Evolutionary conservation across 2,329 filamentous ascomycete species (phyloP).

Genomic region (Aureobasidium lini): DNA sequence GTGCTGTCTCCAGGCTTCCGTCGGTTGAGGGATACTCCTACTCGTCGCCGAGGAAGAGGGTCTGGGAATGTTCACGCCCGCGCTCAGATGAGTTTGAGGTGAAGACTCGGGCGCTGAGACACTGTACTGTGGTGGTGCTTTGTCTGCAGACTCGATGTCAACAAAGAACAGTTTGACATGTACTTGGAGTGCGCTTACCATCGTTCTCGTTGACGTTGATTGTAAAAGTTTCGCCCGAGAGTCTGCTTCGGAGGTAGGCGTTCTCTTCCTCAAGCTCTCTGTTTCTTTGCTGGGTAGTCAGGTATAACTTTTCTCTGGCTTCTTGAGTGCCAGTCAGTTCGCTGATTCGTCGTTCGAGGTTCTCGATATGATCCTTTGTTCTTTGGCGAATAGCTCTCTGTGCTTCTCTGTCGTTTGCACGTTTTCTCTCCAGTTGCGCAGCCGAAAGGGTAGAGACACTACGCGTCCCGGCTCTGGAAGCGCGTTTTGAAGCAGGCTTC

Average conservation of each 20-base stretch:
- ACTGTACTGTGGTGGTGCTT: constrained; percentile 10
- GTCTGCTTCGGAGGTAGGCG: constrained; percentile 42
- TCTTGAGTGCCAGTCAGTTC: constrained; percentile 45
- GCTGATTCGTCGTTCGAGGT: constrained; percentile 47
- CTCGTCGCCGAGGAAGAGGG: constrained; percentile 10
- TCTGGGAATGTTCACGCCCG: constrained; percentile 7
- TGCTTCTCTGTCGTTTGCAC: constrained; percentile 54
- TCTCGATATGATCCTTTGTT: constrained; percentile 53
- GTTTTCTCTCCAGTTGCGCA: constrained; percentile 52
- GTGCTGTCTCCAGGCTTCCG: constrained; percentile 9
- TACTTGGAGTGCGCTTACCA: not conserved
- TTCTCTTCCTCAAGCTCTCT: constrained; percentile 50
- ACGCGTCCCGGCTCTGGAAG: constrained; percentile 48
- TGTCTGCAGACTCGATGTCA: not conserved
- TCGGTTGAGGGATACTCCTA: not conserved
- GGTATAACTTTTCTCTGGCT: constrained; percentile 37
- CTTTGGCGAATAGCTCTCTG: constrained; percentile 52
- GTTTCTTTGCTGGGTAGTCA: constrained; percentile 46
- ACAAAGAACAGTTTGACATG: not conserved
- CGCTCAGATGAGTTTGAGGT: not conserved
- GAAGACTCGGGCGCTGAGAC: constrained; percentile 3
- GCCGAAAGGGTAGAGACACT: constrained; percentile 51
- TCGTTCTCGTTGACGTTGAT: constrained; percentile 8
- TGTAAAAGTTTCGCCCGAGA: constrained; percentile 35
- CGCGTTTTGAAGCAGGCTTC: constrained; percentile 30